phyloP scores from a whole-genome alignment of 192 early-diverging fungal genomes.

The Backusella liffmaniae region DNA sequence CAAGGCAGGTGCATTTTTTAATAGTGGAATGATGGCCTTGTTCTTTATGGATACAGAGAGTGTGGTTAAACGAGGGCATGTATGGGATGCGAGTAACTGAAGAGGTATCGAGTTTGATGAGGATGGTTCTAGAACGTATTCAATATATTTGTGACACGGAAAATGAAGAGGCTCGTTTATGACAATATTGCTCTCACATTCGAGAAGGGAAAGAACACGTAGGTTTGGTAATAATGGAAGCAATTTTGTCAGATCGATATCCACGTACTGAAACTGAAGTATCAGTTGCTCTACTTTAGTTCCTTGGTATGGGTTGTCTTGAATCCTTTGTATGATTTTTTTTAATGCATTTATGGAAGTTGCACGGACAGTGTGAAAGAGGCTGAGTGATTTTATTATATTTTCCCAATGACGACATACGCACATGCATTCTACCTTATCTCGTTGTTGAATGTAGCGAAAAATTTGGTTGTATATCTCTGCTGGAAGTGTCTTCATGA shows the following conservation, averaged over 20 bases:
- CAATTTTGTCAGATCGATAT: neutral
- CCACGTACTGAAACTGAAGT: neutral
- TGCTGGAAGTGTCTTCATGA: neutral
- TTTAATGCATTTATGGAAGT: neutral
- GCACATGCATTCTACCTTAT: neutral
- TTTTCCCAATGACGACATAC: neutral
- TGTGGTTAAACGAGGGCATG: neutral
- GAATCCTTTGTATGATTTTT: neutral
- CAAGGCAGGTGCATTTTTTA: neutral
- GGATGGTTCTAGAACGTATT: neutral
- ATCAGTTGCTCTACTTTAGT: neutral
- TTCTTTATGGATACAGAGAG: neutral
- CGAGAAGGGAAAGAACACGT: neutral
- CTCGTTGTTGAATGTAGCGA: neutral
- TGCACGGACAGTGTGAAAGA: neutral
- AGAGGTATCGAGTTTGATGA: neutral
- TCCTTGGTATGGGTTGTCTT: neutral
- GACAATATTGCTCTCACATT: neutral
- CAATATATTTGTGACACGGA: neutral
- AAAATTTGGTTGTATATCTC: neutral
- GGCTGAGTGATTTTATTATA: neutral
- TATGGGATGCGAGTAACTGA: neutral
- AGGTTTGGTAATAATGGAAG: neutral
- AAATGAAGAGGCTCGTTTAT: neutral
- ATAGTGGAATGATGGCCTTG: neutral